phyloP scores from a whole-genome alignment of 2,329 filamentous ascomycete species.

The Stagonosporopsis vannaccii region DNA sequence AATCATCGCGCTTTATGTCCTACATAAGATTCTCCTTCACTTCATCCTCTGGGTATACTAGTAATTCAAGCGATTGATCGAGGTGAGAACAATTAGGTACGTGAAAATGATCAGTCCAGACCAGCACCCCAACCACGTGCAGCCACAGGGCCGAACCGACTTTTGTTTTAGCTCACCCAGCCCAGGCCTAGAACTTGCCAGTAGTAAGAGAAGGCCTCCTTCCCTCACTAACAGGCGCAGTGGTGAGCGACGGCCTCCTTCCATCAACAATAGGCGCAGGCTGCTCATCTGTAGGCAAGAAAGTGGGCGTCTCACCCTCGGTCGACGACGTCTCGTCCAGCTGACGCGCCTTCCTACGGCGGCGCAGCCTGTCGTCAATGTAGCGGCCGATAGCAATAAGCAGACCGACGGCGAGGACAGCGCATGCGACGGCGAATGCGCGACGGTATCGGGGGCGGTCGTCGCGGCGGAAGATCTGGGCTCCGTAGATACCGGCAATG shows the following conservation, averaged over 20 bases:
- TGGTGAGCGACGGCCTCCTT: constrained; percentile 5
- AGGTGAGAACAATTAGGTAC: neutral
- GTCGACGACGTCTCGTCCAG: constrained; percentile 15
- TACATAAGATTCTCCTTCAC: too few species aligned
- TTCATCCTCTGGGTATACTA: neutral
- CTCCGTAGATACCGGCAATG: constrained; percentile 67
- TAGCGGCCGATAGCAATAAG: constrained; percentile 53
- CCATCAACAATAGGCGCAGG: constrained; percentile 22
- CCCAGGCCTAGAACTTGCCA: neutral
- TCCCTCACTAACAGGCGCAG: constrained; percentile 20
- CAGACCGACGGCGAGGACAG: constrained; percentile 55
- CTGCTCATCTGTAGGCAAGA: constrained; percentile 17
- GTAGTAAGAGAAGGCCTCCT: constrained; percentile 1
- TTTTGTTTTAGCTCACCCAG: too few species aligned
- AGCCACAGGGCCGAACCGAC: too few species aligned
- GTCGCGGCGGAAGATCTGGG: constrained; percentile 65
- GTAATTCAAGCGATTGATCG: neutral
- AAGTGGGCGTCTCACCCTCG: constrained; percentile 11
- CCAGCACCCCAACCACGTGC: neutral
- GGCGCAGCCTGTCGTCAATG: constrained; percentile 50
- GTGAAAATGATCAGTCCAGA: neutral
- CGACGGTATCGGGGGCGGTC: constrained; percentile 61
- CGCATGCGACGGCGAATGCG: constrained; percentile 58
- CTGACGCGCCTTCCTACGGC: constrained; percentile 17
- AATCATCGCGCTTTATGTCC: too few species aligned